Evolutionary conservation across 306 rosid species (phyloP), one percentile per base, ranked within the genome.

Genomic region (Medicago arabica): DNA sequence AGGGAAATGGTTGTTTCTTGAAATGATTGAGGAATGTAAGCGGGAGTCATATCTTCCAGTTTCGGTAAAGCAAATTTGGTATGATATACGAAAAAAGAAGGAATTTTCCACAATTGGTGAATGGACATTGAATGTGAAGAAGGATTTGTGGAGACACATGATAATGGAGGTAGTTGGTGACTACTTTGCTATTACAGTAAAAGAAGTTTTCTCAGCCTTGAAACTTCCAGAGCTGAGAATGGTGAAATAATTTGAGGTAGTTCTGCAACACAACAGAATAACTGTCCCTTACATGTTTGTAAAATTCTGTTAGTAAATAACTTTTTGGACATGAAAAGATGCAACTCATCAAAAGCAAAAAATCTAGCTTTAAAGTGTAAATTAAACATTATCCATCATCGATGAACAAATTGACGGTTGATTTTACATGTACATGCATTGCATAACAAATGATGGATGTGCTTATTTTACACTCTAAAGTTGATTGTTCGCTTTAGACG

Each of bases 11-110:
- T 72, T 80, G 19, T 82, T 95, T 78, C 96, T 92, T 60, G 96
- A 95, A 71, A 72, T 90, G 84, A 10, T 90, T 51, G 90, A 92
- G 81, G 86, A 92, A 65, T 21, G 28, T 23, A 2, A 23, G 28
- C 28, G 28, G 2, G 28, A 23, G 2, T 23, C 43, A 3, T 83
- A 66, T 78, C 73, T 87, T 78, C 43, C 85, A 17, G 92, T 87
- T 73, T 95, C 99, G 1, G 50, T 74, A 31, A 90, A 84, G 89
- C 97, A 95, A 78, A 71, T 95, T 53, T 95, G 99, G 99, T 95
- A 89, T 73, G 99, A 90, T 14, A 54, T 88, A 72, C 75, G 88
- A 36, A 74, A 17, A 2, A 85, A 77, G 75, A 21, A 54, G 25
- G 89, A 58, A 16, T 92, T 90, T 67, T 3, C 18, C 15, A 75